Evolutionary conservation across 805 yeast species (phyloP), one percentile per base, ranked within the genome.

Genomic region (Sugiyamaella valdiviana): DNA sequence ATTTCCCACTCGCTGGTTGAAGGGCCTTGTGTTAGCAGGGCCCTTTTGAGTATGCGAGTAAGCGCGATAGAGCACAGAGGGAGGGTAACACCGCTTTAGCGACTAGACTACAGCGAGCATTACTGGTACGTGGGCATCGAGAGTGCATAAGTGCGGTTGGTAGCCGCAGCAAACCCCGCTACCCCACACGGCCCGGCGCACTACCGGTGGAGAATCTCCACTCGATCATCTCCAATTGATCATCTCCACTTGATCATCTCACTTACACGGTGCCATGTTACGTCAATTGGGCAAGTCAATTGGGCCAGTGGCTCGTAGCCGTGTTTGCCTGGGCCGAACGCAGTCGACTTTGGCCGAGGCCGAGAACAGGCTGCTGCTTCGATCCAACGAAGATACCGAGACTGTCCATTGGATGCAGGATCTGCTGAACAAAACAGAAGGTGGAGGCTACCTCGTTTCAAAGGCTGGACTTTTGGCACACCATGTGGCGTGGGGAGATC

Each of bases 401-500:
- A 26, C 42, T 17, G 38, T 44, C 1, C 49, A 38, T 7, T 60
- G 63, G 63, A 52, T 60, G 21, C 51, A 49, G 37, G 51, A 54
- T 12, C 49, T 60, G 14, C 45, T 59, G 20, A 45, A 51, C 17
- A 40, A 41, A 20, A 55, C 53, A 3, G 60, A 57, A 47, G 59
- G 59, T 3, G 58, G 56, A 12, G 61, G 61, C 1, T 59, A 50
- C 42, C 20, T 51, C 2, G 46, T 50, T 3, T 43, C 44, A 12
- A 44, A 50, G 5, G 58, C 57, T 1, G 60, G 61, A 2, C 32
- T 59, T 20, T 41, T 52, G 21, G 48, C 50, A 15, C 58, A 57
- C 23, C 45, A 48, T 6, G 57, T 61, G 5, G 53, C 55, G 14
- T 61, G 64, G 64, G 64, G 64, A 4, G 60, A 57, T 29, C 49